Conservation (phyloP, 306 rosid genomes). For the Malus fusca region DNA sequence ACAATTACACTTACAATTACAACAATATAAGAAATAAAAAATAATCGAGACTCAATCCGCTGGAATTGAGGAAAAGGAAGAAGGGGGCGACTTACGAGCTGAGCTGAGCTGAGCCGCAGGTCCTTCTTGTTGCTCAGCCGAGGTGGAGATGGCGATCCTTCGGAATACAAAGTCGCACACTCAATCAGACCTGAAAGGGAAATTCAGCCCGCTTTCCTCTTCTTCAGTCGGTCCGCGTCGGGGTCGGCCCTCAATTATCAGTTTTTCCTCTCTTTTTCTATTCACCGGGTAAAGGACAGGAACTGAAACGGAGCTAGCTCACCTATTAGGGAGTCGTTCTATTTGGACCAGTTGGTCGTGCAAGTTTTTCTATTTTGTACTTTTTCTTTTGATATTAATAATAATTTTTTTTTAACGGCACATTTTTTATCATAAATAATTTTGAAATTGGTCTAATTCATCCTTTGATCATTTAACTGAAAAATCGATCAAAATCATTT, state of each 20-base stretch:
- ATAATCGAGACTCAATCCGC: neutral
- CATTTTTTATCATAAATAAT: too few species aligned
- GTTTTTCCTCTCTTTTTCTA: neutral
- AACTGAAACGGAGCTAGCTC: neutral
- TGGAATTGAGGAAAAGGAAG: neutral
- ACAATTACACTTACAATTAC: neutral
- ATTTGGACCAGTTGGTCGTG: neutral
- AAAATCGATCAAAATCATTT: too few species aligned
- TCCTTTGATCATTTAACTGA: too few species aligned
- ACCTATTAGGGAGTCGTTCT: neutral
- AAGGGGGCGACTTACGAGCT: slow-evolving; percentile 13
- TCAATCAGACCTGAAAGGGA: slow-evolving; percentile 6
- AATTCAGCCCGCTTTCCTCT: slow-evolving; percentile 2
- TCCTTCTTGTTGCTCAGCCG: neutral
- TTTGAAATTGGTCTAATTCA: too few species aligned
- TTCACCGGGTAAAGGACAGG: neutral
- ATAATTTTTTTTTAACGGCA: too few species aligned
- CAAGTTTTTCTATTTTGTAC: neutral
- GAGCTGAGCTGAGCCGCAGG: slow-evolving; percentile 12
- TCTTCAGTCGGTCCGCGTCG: neutral
- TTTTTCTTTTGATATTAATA: neutral
- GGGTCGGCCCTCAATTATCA: slow-evolving; percentile 3
- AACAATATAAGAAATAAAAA: too few species aligned
- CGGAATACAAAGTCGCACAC: slow-evolving; percentile 3
- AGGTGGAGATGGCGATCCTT: slow-evolving; percentile 3